Percentiles rank a stretch among this genome's conserved stretches.
phyloP scores from a whole-genome alignment of 805 yeast species.

The Pichia pseudocactophila region DNA sequence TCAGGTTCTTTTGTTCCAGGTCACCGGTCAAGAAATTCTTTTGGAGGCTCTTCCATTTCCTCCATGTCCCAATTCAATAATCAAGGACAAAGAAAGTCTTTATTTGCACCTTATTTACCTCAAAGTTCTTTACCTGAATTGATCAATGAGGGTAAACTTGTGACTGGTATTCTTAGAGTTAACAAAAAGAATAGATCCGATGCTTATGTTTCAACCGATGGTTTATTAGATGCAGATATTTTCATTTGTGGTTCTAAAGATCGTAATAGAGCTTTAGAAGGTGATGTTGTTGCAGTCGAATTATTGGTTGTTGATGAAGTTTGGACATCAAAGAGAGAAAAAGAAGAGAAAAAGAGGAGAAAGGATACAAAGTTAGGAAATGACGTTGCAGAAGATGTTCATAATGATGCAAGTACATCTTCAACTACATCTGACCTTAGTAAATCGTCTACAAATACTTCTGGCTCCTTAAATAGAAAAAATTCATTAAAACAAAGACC shows the following conservation, averaged over 20 bases:
- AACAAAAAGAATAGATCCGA: conserved; percentile 95
- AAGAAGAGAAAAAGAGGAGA: conserved; percentile 93
- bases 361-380: conserved; percentile 25
- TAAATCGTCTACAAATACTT: conserved; percentile 7
- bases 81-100: conserved; percentile 52
- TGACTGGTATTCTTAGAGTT: conserved; percentile 86
- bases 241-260: conserved; percentile 98
- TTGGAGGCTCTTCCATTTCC: conserved; percentile 49
- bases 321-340: conserved; percentile 93
- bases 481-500: conserved; percentile 94
- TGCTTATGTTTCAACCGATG: conserved; percentile 97
- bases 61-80: conserved; percentile 33
- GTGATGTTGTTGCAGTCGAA: conserved; percentile 94
- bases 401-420: conserved; percentile 69
- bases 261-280: conserved; percentile 94
- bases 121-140: conserved; percentile 87
- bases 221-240: conserved; percentile 90
- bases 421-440: conserved; percentile 3
- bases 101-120: conserved; percentile 94
- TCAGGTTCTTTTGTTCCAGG: conserved; percentile 55
- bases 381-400: conserved; percentile 57
- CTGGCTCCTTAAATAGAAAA: conserved; percentile 49
- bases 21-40: conserved; percentile 57
- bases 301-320: conserved; percentile 92
- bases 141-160: conserved; percentile 82